These are phyloP conservation scores for Amorphotheca resinae DNA, from an alignment of 495 filamentous ascomycete species.

Conservation along the genomic window DNA sequence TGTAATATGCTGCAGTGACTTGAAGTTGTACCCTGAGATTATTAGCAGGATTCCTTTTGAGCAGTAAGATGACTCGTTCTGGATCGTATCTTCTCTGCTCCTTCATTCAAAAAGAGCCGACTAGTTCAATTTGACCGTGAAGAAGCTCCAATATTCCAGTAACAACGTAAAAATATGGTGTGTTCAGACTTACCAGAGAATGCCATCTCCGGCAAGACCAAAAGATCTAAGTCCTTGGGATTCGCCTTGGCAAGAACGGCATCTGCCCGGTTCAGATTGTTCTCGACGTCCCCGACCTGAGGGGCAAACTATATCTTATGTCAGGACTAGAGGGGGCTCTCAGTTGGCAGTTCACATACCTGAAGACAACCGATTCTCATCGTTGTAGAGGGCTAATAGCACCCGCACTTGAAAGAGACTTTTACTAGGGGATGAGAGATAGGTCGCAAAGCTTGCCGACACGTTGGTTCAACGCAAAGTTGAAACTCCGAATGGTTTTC, in stretches of 20 bases:
- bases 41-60: conserved; percentile 6
- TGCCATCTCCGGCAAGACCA: conserved; percentile 80
- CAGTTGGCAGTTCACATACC: background rate
- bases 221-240: conserved; percentile 45
- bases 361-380: conserved; percentile 76
- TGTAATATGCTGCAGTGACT: conserved; percentile 58
- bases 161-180: conserved; percentile 1
- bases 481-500: too few species aligned
- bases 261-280: conserved; percentile 66
- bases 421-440: too few species aligned
- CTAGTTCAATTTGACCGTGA: too few species aligned
- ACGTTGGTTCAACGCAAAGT: too few species aligned
- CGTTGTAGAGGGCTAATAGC: conserved; percentile 10
- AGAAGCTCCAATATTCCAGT: too few species aligned
- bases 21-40: conserved; percentile 79
- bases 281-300: conserved; percentile 55
- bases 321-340: background rate
- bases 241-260: conserved; percentile 47
- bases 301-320: conserved; percentile 45
- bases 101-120: background rate
- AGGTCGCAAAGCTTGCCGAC: too few species aligned
- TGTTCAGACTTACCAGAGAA: conserved; percentile 54
- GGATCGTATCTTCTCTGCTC: background rate
- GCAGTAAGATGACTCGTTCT: background rate
- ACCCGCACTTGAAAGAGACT: too few species aligned